A percentile compares a stretch with the other conserved stretches of the same genome.
phyloP scores from a whole-genome alignment of 1,284 basidiomycete species.

The Tetrapyrgos nigripes region DNA sequence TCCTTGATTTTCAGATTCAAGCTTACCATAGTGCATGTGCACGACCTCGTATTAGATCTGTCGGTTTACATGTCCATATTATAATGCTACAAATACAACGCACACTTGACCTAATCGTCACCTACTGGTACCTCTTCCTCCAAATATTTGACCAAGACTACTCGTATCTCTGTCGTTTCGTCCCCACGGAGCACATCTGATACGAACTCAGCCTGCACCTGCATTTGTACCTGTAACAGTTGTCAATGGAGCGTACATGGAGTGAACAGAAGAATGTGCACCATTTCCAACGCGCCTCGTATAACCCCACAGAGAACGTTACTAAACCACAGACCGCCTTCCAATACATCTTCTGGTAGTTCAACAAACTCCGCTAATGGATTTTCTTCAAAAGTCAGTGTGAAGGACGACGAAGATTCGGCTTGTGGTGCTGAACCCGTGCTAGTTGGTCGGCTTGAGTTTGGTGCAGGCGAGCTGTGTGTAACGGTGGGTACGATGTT shows the following conservation, averaged over 20 bases:
- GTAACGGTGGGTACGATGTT: conserved; percentile 90
- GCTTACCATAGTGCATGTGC: neutral
- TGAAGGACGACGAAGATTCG: conserved; percentile 66
- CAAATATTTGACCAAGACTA: conserved; percentile 88
- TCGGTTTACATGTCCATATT: neutral
- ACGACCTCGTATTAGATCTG: neutral
- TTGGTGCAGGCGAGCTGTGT: conserved; percentile 61
- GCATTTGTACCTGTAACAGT: conserved; percentile 86
- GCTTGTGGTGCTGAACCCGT: conserved; percentile 44
- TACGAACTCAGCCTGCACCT: conserved; percentile 90
- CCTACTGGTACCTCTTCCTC: conserved; percentile 92
- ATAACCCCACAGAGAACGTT: conserved; percentile 96
- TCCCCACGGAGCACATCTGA: conserved; percentile 93
- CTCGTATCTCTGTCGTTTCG: conserved; percentile 93
- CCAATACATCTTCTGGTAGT: conserved; percentile 90
- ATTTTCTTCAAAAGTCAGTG: conserved; percentile 93
- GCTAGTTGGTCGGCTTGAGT: conserved; percentile 52
- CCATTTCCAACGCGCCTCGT: conserved; percentile 96
- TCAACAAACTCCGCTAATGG: conserved; percentile 98
- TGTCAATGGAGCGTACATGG: conserved; percentile 17
- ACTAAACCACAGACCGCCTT: conserved; percentile 95
- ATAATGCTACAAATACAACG: neutral
- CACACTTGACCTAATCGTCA: conserved; percentile 62
- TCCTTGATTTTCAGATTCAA: neutral
- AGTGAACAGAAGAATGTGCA: conserved; percentile 35